Conservation (phyloP, 257 asterid species). For the Linderniella brevidens region DNA sequence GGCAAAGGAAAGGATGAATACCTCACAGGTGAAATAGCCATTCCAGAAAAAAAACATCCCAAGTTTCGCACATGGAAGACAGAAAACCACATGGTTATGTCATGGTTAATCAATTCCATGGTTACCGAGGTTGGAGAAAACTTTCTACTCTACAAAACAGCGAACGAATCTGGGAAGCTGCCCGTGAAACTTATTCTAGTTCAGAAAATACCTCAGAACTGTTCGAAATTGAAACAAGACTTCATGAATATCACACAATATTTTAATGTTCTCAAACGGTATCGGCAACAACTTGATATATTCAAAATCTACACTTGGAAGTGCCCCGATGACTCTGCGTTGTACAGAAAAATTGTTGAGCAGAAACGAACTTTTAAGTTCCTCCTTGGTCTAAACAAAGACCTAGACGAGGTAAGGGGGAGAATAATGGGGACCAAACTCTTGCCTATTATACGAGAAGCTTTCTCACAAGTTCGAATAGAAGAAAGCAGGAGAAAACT, state of each 20-base stretch:
- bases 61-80: too few relatives aligned
- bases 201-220: conserved; percentile 4
- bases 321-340: background rate
- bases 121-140: too few relatives aligned
- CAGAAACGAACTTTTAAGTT: conserved; percentile 4
- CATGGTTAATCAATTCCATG: too few relatives aligned
- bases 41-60: too few relatives aligned
- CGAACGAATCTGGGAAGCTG: conserved; percentile 9
- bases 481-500: conserved; percentile 3
- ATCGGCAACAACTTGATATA: conserved; percentile 6
- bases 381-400: too few relatives aligned
- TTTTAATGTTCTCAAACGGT: conserved; percentile 1
- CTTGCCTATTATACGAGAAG: background rate
- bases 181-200: background rate
- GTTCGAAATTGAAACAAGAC: conserved; percentile 2
- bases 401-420: conserved; percentile 7
- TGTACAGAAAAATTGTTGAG: conserved; percentile 6
- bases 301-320: conserved; percentile 5
- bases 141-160: conserved; percentile 1
- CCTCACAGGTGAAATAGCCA: too few relatives aligned
- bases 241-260: conserved; percentile 5
- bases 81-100: too few relatives aligned
- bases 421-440: background rate
- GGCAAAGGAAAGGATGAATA: conserved; percentile 4
- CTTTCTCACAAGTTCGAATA: conserved; percentile 2